Base-by-base conservation (phyloP, 768 basidiomycete genomes). In the Leccinum sublutescens region DNA sequence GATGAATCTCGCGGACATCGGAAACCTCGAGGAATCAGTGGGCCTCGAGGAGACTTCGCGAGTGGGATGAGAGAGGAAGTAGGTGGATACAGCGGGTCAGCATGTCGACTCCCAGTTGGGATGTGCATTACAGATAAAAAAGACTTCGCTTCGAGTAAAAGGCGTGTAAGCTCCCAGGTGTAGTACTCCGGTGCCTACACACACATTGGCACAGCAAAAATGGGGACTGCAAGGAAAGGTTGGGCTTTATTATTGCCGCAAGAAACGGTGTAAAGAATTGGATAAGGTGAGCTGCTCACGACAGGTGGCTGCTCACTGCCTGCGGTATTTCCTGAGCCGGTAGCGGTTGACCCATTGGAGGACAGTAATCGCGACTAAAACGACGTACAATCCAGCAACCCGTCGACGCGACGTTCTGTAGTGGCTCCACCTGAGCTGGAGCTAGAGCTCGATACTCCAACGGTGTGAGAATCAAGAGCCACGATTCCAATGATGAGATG, bases 341-440 rank as follows among this genome's bases (percentile, higher is more conserved):
- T 77, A 34, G 71, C 80, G 82, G 72, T 78, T 72, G 77, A 74
- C 49, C 85, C 85, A 67, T 82, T 72, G 69, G 81, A 85, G 3
- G 77, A 79, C 40, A 79, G 68, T 25, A 76, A 77, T 4, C 76
- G 69, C 80, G n/a, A 77, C 74, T 53, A 79, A 70, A 61, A 84
- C 76, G 50, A 83, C 68, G 56, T 82, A 77, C 23, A 75, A 36
- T 25, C 55, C 67, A 0, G 66, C 63, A 55, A 77, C 77, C 23
- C 71, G 54, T 75, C 76, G 27, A 57, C 65, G 47, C 74, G 76
- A 23, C 71, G 69, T 55, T 75, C 67, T 7, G 55, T 69, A 49
- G 25, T 25, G 25, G 25, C 25, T 25, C 25, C 25, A 25, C 25
- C 25, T 25, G 25, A 25, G 25, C 25, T 25, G 25, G 25, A 25